Evolutionary conservation across 257 asterid genomes (phyloP).

Genomic region (Solanum tarapatanum): DNA sequence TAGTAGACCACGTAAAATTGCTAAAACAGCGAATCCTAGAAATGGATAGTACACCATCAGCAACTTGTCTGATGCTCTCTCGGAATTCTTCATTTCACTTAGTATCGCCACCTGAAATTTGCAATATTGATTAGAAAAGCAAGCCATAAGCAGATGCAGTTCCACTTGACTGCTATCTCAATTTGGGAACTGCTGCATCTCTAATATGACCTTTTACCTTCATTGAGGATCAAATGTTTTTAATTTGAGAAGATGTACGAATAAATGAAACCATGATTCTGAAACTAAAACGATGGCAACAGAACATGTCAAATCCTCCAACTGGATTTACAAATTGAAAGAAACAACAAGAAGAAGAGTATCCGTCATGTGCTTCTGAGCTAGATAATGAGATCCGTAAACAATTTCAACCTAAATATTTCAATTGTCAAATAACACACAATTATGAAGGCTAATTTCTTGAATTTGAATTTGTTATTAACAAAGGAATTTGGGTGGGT

Average conservation of each 20-base stretch:
- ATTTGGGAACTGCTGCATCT: neutral
- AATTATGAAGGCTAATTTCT: neutral
- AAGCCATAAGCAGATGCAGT: neutral
- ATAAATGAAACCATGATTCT: neutral
- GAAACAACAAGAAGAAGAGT: too few relatives aligned
- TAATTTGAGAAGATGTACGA: neutral
- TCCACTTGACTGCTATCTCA: neutral
- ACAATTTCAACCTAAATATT: neutral
- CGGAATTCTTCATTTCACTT: conserved; percentile 46
- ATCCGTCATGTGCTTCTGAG: neutral
- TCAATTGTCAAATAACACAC: neutral
- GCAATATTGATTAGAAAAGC: conserved; percentile 1
- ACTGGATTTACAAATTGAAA: neutral
- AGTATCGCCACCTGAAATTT: conserved; percentile 55
- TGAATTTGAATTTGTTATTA: neutral
- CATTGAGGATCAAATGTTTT: neutral
- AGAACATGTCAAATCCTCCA: neutral
- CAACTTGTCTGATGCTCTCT: conserved; percentile 51
- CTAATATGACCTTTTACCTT: neutral
- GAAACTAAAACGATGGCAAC: neutral
- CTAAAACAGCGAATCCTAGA: conserved; percentile 44
- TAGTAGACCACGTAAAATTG: conserved; percentile 59
- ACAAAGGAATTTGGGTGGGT: neutral
- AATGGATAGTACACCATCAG: conserved; percentile 57
- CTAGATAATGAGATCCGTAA: neutral